Evolutionary conservation across 352 stramenopile species (phyloP).

Genomic region (Pythium biforme): DNA sequence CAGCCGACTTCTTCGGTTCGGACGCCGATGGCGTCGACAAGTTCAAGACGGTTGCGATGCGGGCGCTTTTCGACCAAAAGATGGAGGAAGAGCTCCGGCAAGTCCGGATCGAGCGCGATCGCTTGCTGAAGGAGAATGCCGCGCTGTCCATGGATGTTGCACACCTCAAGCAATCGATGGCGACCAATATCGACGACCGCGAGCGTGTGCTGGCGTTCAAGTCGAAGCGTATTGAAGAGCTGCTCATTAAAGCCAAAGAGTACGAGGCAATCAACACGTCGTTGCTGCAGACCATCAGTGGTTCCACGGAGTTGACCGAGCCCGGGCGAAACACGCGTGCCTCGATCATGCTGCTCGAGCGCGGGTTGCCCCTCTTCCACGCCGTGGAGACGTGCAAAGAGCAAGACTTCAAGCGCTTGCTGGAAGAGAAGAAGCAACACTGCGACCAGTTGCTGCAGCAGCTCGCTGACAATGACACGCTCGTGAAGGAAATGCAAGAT

Average conservation of each 20-base stretch:
- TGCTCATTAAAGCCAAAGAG: slow-evolving; percentile 47
- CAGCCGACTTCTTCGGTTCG: slow-evolving; percentile 55
- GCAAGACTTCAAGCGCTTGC: slow-evolving; percentile 50
- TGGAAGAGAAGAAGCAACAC: slow-evolving; percentile 40
- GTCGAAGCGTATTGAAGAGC: slow-evolving; percentile 61
- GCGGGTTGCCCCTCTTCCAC: slow-evolving; percentile 50
- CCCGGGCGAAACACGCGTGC: slow-evolving; percentile 29
- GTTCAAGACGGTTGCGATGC: slow-evolving; percentile 63
- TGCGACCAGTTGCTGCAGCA: slow-evolving; percentile 35
- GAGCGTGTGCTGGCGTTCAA: slow-evolving; percentile 68
- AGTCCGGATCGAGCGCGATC: slow-evolving; percentile 40
- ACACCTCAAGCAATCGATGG: slow-evolving; percentile 42
- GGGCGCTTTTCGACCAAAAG: slow-evolving; percentile 66
- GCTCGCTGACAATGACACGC: slow-evolving; percentile 30
- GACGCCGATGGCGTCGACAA: slow-evolving; percentile 51
- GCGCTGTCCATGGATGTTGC: slow-evolving; percentile 36
- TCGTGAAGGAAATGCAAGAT: slow-evolving; percentile 36
- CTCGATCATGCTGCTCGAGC: slow-evolving; percentile 40
- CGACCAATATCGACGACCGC: slow-evolving; percentile 60
- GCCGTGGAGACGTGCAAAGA: slow-evolving; percentile 56
- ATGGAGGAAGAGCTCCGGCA: slow-evolving; percentile 55
- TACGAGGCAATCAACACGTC: slow-evolving; percentile 52
- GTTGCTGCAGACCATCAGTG: slow-evolving; percentile 47
- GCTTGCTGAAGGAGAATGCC: slow-evolving; percentile 35
- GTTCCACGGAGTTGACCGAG: slow-evolving; percentile 13